phyloP scores from a whole-genome alignment of 306 rosid genomes.

The Trichosanthes truncata region DNA sequence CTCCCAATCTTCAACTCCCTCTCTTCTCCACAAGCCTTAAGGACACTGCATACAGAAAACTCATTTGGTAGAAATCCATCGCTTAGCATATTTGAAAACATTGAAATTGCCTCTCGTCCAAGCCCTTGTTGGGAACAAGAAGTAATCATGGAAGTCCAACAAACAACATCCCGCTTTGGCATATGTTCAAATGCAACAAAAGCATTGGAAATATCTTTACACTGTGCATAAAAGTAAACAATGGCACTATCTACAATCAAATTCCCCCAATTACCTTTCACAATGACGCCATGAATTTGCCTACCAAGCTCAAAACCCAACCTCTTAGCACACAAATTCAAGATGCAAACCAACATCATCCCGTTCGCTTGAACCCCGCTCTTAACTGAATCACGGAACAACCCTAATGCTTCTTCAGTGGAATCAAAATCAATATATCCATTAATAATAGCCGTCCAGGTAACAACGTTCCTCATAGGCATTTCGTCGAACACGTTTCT shows the following conservation, averaged over 20 bases:
- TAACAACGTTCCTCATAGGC: slow-evolving; percentile 50
- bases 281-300: slow-evolving; percentile 57
- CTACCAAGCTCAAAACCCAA: slow-evolving; percentile 53
- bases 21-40: slow-evolving; percentile 83
- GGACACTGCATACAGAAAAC: slow-evolving; percentile 58
- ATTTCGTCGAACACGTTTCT: slow-evolving; percentile 64
- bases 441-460: slow-evolving; percentile 82
- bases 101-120: slow-evolving; percentile 46
- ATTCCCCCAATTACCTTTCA: slow-evolving; percentile 61
- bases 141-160: slow-evolving; percentile 87
- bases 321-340: slow-evolving; percentile 57
- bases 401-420: slow-evolving; percentile 54
- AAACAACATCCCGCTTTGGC: slow-evolving; percentile 51
- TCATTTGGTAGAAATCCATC: slow-evolving; percentile 63
- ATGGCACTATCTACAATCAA: slow-evolving; percentile 59
- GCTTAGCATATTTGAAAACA: slow-evolving; percentile 52
- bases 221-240: slow-evolving; percentile 62
- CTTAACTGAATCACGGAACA: slow-evolving; percentile 38
- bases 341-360: slow-evolving; percentile 68
- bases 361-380: slow-evolving; percentile 43
- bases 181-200: slow-evolving; percentile 50
- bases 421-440: slow-evolving; percentile 50
- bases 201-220: slow-evolving; percentile 50
- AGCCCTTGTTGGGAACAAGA: slow-evolving; percentile 76
- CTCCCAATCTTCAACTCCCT: slow-evolving; percentile 50